Base-by-base conservation (phyloP, 2,329 filamentous ascomycete genomes). In the Talaromyces verruculosus region DNA sequence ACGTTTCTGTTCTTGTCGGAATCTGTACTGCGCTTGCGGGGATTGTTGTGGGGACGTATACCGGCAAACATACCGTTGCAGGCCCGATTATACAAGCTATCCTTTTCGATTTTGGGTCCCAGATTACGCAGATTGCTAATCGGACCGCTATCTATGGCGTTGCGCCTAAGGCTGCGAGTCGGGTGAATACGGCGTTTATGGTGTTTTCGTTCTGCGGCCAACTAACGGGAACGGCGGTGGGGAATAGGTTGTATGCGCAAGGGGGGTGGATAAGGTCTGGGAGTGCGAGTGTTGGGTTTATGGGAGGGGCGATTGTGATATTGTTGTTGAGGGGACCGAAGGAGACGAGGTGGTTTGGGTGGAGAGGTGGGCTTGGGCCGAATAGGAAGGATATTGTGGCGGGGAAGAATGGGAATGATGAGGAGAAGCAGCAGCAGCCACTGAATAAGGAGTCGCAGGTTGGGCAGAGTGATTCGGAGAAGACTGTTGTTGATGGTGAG, bases 131-230 rank as follows among this genome's bases (percentile, higher is more conserved):
- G 74, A 90, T 92, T 37, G 89, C 89, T 1, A 93, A 93, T 71
- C 81, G 91, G 0, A 83, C 84, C 0, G 84, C 86, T 3, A 90
- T 95, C 22, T 93, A 91, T 71, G 78, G 81, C 1, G 87, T 94
- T 25, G 89, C 90, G 63, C 88, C 91, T 0, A 88, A 87, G 67
- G 88, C 88, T 0, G 80, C 90, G 4, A 95, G 93, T 76, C 79
- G 91, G 3, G 85, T 94, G 28, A 95, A 95, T 73, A 93, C 91
- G 0, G 90, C 88, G 0, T 95, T 92, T 72, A 95, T 94, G 91
- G 84, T 93, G 0, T 83, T 84, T 7, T 87, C 86, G 0, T 94
- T 94, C 72, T 87, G 85, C 33, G 91, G 91, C 0, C 91, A 95
- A 79, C 72, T 95, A 57, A 88, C 88, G 1, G 91, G 91, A 0